Evolutionary conservation across 2,329 filamentous ascomycete genomes (phyloP), one percentile per base, ranked within the genome.

Genomic region (Neofusicoccum umdonicola): DNA sequence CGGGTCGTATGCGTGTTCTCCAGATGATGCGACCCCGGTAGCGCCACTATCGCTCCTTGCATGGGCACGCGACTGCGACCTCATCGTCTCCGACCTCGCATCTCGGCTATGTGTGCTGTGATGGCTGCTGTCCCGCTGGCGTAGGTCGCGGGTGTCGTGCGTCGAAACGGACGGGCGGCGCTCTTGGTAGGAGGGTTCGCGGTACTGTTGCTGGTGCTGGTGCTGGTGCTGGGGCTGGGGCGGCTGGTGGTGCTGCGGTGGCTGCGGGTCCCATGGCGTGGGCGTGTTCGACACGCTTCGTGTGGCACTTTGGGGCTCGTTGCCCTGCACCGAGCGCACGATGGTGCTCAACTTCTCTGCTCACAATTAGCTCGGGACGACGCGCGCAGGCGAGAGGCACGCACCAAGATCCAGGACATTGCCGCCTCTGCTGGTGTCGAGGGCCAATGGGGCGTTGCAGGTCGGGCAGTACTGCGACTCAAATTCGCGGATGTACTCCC

Each of bases 401-500:
- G 70, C 81, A 97, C 93, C 93, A 71, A 97, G 90, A 79, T 97
- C 92, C 70, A 97, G 82, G 62, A 97, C 90, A 81, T 97, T 97
- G 68, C 93, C 93, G 66, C 93, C 93, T 68, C 95, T 87, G 76
- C 92, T 97, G 6, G 93, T 95, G 78, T 99, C 95, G 48, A 99
- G 82, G 67, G 93, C 92, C 61, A 99, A 81, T 19, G 95, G 93
- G 68, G 93, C 91, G 81, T 97, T 90, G 79, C 95, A 99, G 69
- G 91, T 90, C 34, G 95, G 95, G 79, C 95, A 99, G 73, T 92
- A 93, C 73, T 98, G 93, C 62, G 91, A 91, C 70, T 98, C 93
- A 66, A 94, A 91, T 74, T 97, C 94, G 73, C 92, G 91, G 71
- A 99, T 96, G 75, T 96, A 97, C 78, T 99, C 95, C 80, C 98